A percentile compares a stretch with the other conserved stretches of the same genome.
Conservation (phyloP, 495 filamentous ascomycete genomes). For the Penicillium roqueforti region DNA sequence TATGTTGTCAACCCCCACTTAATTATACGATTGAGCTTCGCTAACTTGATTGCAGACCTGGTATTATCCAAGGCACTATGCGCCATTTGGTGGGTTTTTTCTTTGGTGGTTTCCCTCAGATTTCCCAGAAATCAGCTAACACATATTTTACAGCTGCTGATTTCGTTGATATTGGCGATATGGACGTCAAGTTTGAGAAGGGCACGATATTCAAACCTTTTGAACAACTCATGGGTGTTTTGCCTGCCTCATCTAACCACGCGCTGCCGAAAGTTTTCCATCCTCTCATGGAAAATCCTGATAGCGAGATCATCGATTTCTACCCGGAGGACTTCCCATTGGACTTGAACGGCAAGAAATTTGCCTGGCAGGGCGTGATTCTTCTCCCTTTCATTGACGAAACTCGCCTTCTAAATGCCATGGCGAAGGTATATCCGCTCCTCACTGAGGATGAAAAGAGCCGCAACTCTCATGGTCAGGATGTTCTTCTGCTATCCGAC, state of each 20-base stretch:
- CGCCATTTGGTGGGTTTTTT: slow-evolving; percentile 36
- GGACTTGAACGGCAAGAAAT: slow-evolving; percentile 97
- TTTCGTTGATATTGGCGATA: slow-evolving; percentile 77
- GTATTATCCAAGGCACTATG: slow-evolving; percentile 99
- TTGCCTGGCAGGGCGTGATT: slow-evolving; percentile 95
- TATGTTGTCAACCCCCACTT: background rate
- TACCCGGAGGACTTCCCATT: slow-evolving; percentile 92
- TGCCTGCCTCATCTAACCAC: slow-evolving; percentile 88
- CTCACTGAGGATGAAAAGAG: slow-evolving; percentile 71
- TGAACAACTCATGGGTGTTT: slow-evolving; percentile 97
- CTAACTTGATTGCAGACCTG: slow-evolving; percentile 56
- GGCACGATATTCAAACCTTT: slow-evolving; percentile 86
- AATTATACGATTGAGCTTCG: background rate
- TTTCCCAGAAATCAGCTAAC: background rate
- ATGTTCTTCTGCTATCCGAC: slow-evolving; percentile 80
- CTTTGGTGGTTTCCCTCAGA: slow-evolving; percentile 40
- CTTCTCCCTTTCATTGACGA: slow-evolving; percentile 96
- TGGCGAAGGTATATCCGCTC: slow-evolving; percentile 74
- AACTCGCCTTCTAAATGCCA: slow-evolving; percentile 75
- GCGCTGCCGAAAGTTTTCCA: slow-evolving; percentile 86
- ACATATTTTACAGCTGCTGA: slow-evolving; percentile 59
- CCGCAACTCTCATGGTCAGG: slow-evolving; percentile 76
- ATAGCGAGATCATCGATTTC: slow-evolving; percentile 94
- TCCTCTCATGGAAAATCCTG: slow-evolving; percentile 75
- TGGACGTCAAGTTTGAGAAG: slow-evolving; percentile 78